Conservation (phyloP, 306 rosid species). For the Fagus sylvatica region DNA sequence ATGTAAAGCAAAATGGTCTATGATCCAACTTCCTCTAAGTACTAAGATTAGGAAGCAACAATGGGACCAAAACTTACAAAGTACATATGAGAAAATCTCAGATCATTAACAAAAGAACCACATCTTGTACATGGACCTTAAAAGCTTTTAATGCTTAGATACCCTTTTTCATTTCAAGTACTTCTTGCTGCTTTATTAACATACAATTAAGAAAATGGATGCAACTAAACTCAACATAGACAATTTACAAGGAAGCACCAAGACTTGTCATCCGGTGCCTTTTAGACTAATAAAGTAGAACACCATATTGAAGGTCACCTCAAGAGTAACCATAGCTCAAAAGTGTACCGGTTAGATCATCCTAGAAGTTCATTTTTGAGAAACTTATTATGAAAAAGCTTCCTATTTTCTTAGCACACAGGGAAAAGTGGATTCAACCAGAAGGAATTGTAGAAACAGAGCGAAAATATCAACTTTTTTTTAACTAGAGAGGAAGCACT, state of each 20-base stretch:
- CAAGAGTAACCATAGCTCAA: constrained; percentile 6
- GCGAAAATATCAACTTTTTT: background rate
- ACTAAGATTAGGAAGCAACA: constrained; percentile 7
- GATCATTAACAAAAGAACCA: constrained; percentile 8
- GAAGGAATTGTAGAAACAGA: background rate
- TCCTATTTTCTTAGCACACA: background rate
- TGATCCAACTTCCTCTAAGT: background rate
- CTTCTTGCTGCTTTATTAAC: background rate
- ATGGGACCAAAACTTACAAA: constrained; percentile 8
- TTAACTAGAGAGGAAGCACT: constrained; percentile 6
- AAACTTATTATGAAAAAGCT: background rate
- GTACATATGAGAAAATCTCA: background rate
- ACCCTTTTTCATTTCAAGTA: background rate
- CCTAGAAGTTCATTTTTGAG: background rate
- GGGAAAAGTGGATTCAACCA: background rate
- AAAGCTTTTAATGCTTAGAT: background rate
- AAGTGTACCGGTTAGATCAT: constrained; percentile 3
- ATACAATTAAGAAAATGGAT: background rate
- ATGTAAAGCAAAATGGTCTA: too few species aligned
- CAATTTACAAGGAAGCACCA: background rate
- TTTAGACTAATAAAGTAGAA: background rate
- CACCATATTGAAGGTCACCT: background rate
- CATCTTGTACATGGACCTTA: background rate
- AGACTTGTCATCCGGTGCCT: constrained; percentile 7
- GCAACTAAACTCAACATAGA: background rate